These are phyloP conservation scores for Fusarium longipes DNA, from an alignment of 2,329 filamentous ascomycete species.

Conservation along the genomic window DNA sequence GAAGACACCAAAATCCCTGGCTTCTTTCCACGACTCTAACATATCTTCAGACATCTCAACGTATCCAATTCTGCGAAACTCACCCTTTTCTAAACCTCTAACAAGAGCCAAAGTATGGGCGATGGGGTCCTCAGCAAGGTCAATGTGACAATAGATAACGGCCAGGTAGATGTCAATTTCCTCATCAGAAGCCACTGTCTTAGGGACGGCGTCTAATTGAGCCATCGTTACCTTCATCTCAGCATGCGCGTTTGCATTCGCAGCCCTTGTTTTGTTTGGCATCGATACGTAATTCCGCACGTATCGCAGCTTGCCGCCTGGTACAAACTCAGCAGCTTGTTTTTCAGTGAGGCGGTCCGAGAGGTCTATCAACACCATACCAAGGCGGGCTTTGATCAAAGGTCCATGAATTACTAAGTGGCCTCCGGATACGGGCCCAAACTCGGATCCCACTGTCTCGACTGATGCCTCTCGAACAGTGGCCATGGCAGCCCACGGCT, in stretches of 20 bases:
- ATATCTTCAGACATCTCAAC: constrained; percentile 1
- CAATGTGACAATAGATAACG: constrained; percentile 16
- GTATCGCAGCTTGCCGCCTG: constrained; percentile 28
- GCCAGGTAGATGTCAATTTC: constrained; percentile 21
- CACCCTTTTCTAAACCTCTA: constrained; percentile 21
- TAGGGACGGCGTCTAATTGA: constrained; percentile 17
- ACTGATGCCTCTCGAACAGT: constrained; percentile 23
- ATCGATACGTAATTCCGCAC: constrained; percentile 11
- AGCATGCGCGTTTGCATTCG: neutral
- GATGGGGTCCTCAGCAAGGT: neutral
- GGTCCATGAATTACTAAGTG: constrained; percentile 26
- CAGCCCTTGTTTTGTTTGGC: neutral
- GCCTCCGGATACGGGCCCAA: constrained; percentile 20
- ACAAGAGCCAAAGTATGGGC: constrained; percentile 19
- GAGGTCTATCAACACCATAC: constrained; percentile 20
- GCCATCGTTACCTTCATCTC: neutral
- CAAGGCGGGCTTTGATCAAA: constrained; percentile 29
- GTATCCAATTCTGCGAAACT: constrained; percentile 31
- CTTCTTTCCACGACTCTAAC: constrained; percentile 2
- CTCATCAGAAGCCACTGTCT: neutral
- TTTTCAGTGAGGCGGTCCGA: constrained; percentile 18
- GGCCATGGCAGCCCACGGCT: constrained; percentile 13
- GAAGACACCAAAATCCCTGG: constrained; percentile 26
- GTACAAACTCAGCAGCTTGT: constrained; percentile 33
- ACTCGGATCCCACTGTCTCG: constrained; percentile 11